phyloP scores from a whole-genome alignment of 148 eudicot genomes.

The Arctostaphylos glauca region DNA sequence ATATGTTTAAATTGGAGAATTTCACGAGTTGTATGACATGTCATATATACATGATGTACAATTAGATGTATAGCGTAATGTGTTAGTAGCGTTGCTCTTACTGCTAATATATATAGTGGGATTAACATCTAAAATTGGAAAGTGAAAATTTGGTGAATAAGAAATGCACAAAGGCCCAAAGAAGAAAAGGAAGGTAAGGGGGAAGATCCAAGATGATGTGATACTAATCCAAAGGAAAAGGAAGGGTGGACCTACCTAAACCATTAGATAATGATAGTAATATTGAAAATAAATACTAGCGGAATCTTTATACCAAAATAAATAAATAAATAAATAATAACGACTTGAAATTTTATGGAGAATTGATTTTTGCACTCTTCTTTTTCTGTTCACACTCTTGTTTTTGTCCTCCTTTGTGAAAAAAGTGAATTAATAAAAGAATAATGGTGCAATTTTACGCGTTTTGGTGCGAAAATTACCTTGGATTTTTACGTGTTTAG shows the following conservation, averaged over 20 bases:
- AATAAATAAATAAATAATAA: too few species aligned
- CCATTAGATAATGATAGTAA: not conserved
- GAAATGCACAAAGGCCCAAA: not conserved
- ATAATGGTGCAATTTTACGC: too few species aligned
- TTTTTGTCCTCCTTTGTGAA: too few species aligned
- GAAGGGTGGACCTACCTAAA: not conserved
- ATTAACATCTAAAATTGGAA: not conserved
- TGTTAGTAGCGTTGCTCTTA: not conserved
- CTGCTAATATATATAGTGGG: not conserved
- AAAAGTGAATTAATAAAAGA: too few species aligned
- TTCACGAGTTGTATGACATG: too few species aligned
- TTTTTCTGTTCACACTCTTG: too few species aligned
- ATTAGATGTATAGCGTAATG: too few species aligned
- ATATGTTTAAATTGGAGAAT: too few species aligned
- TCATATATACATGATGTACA: too few species aligned
- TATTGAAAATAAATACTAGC: not conserved
- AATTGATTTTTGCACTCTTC: too few species aligned
- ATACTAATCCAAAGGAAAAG: not conserved
- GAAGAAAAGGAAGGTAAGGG: not conserved
- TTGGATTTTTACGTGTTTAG: not conserved
- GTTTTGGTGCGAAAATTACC: not conserved
- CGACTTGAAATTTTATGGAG: too few species aligned
- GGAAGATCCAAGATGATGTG: conserved; percentile 1
- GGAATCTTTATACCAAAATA: not conserved
- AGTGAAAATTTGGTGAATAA: not conserved